These are phyloP conservation scores for Fusarium sp. DNA, from an alignment of 2,329 filamentous ascomycete genomes.

Conservation along the genomic window DNA sequence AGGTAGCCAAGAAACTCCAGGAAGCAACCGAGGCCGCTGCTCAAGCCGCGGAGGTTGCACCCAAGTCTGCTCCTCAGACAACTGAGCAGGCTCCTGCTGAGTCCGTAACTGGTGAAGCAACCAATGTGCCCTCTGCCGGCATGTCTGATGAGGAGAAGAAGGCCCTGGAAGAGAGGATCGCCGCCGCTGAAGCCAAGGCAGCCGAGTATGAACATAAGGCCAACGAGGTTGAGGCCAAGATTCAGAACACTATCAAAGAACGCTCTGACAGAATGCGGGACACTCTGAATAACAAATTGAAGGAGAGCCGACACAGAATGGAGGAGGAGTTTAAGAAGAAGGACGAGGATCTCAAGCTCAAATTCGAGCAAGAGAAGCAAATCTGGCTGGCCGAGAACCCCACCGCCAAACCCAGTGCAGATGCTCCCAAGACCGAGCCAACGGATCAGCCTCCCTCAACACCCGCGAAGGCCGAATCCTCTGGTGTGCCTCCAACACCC, in stretches of 20 bases:
- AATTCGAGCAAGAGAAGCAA: constrained; percentile 72
- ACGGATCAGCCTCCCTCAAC: constrained; percentile 51
- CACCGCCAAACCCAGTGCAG: constrained; percentile 44
- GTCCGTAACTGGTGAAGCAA: constrained; percentile 31
- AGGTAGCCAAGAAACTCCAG: constrained; percentile 60
- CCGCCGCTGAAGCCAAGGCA: constrained; percentile 70
- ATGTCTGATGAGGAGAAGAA: constrained; percentile 70
- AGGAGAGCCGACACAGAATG: constrained; percentile 69
- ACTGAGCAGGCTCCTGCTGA: constrained; percentile 33
- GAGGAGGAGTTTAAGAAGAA: constrained; percentile 68
- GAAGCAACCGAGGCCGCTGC: constrained; percentile 46
- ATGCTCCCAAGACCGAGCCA: constrained; percentile 31
- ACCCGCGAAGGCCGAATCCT: constrained; percentile 55
- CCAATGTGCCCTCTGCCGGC: constrained; percentile 22
- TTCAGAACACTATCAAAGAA: constrained; percentile 71
- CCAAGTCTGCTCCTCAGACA: constrained; percentile 56
- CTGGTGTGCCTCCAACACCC: constrained; percentile 54
- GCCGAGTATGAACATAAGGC: constrained; percentile 74
- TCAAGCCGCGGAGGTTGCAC: constrained; percentile 56
- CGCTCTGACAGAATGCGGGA: constrained; percentile 78
- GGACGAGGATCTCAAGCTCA: constrained; percentile 65
- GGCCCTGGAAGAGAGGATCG: constrained; percentile 71
- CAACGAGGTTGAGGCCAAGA: constrained; percentile 72
- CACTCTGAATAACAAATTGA: constrained; percentile 76
- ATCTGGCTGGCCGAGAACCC: constrained; percentile 70